These are phyloP conservation scores for Vaccinium vitisidaea DNA, from an alignment of 148 eudicot genomes.

Conservation along the genomic window DNA sequence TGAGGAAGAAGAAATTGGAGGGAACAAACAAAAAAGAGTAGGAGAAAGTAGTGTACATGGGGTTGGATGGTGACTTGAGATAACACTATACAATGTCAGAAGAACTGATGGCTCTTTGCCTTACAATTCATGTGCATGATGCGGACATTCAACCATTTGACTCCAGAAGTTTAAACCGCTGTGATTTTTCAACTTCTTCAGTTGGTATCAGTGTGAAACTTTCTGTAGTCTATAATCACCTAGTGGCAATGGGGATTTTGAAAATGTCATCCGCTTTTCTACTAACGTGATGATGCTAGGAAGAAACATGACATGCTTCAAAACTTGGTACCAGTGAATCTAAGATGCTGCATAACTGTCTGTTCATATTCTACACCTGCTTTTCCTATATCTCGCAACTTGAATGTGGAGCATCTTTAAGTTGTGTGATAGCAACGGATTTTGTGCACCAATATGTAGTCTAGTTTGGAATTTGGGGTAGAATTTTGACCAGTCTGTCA, in stretches of 20 bases:
- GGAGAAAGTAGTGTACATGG: neutral
- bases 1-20: constrained; percentile 2
- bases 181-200: neutral
- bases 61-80: neutral
- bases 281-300: neutral
- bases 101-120: neutral
- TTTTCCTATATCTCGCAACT: neutral
- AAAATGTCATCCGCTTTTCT: neutral
- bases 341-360: neutral
- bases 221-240: neutral
- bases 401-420: neutral
- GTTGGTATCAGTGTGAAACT: neutral
- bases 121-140: neutral
- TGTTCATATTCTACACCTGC: neutral
- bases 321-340: constrained; percentile 3
- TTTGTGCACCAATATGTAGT: neutral
- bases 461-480: too few species aligned
- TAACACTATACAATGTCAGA: neutral
- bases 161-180: neutral
- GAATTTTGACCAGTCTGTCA: neutral
- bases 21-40: neutral
- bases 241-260: neutral
- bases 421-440: neutral
- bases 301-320: neutral
- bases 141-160: neutral